Evolutionary conservation across 129 eudicot species (phyloP).

Genomic region (Centella asiatica): DNA sequence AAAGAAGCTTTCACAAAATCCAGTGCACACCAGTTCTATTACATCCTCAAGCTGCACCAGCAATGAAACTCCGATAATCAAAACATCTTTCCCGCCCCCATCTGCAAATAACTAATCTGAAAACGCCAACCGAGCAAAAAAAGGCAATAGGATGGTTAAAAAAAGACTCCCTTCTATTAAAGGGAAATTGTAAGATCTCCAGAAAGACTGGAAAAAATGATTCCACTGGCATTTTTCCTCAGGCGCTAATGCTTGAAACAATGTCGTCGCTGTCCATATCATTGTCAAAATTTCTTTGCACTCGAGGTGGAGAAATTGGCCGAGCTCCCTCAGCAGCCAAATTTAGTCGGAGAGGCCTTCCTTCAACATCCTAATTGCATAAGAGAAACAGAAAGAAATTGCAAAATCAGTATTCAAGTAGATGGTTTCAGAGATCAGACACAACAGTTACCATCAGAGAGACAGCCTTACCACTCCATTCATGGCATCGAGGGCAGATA

Average conservation of each 20-base stretch:
- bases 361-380: conserved; percentile 57
- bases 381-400: background rate
- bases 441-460: background rate
- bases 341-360: conserved; percentile 64
- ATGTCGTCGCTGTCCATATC: background rate
- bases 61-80: background rate
- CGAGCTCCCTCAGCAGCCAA: conserved; percentile 47
- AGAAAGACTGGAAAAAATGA: background rate
- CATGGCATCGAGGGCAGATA: conserved; percentile 23
- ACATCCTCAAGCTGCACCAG: background rate
- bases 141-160: background rate
- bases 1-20: background rate
- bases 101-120: no score
- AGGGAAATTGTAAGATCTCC: background rate
- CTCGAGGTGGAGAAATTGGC: conserved; percentile 17
- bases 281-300: conserved; percentile 21
- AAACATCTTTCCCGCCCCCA: background rate
- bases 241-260: background rate
- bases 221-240: background rate
- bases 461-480: conserved; percentile 4
- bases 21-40: background rate
- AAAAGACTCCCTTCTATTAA: background rate
- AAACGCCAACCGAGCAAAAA: background rate
- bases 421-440: background rate
- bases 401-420: background rate